Conservation (phyloP, 257 asterid species). For the Solanum tarapatanum region DNA sequence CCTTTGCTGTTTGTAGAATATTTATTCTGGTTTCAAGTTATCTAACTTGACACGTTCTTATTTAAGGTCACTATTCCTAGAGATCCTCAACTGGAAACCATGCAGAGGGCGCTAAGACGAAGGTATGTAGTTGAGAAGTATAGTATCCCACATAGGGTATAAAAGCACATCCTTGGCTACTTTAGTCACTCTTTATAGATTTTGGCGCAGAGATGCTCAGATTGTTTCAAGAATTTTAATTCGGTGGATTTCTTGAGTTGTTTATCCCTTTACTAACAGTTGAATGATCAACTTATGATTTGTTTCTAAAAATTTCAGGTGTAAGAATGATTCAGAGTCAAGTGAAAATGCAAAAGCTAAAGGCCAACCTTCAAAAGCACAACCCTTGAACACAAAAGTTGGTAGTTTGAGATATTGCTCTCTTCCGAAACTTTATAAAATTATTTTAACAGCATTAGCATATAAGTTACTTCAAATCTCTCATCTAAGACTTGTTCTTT, state of each 20-base stretch:
- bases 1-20: background rate
- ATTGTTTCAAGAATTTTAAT: background rate
- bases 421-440: background rate
- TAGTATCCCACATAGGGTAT: background rate
- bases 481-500: background rate
- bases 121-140: slow-evolving; percentile 22
- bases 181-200: background rate
- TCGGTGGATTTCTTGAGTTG: background rate
- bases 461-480: background rate
- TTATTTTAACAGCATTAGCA: background rate
- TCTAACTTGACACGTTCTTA: slow-evolving; percentile 1
- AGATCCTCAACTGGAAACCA: slow-evolving; percentile 69
- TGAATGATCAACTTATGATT: background rate
- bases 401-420: slow-evolving; percentile 10
- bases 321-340: background rate
- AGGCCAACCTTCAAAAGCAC: slow-evolving; percentile 16
- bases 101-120: slow-evolving; percentile 55
- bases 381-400: slow-evolving; percentile 49
- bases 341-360: background rate
- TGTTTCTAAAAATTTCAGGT: background rate
- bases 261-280: background rate
- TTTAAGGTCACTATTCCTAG: slow-evolving; percentile 59
- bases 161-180: background rate
- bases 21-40: background rate
- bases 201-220: background rate